A percentile compares a stretch with the other conserved stretches of the same genome.
Conservation (phyloP, 495 filamentous ascomycete species). For the Recurvomyces mirabilis region DNA sequence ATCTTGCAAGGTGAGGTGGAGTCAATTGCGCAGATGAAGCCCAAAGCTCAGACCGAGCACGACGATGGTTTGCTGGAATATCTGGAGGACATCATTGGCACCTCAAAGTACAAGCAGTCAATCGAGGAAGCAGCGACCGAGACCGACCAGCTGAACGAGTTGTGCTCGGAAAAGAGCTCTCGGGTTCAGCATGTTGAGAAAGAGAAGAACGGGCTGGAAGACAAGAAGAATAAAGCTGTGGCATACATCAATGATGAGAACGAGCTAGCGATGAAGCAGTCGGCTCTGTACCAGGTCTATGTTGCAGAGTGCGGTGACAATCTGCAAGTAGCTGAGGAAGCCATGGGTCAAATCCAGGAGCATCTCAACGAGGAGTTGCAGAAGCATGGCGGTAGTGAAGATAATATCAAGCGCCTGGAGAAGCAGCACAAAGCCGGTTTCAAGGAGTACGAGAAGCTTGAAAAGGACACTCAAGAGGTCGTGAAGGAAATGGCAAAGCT, state of each 20-base stretch:
- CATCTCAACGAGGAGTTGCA: constrained; percentile 80
- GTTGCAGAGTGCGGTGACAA: constrained; percentile 80
- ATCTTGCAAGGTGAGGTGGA: constrained; percentile 97
- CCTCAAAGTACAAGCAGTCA: constrained; percentile 90
- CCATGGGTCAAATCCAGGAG: constrained; percentile 78
- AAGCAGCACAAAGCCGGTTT: constrained; percentile 70
- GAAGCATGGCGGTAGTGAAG: constrained; percentile 82
- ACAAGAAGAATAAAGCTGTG: constrained; percentile 91
- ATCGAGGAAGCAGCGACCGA: constrained; percentile 88
- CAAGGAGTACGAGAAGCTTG: constrained; percentile 71
- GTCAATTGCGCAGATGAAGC: constrained; percentile 98
- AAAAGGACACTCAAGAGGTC: constrained; percentile 68
- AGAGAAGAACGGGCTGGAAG: constrained; percentile 80
- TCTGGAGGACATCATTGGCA: constrained; percentile 96
- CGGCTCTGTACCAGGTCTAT: constrained; percentile 81
- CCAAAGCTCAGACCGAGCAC: constrained; percentile 86
- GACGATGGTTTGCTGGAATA: constrained; percentile 96
- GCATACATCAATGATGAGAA: constrained; percentile 86
- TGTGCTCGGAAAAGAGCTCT: constrained; percentile 85
- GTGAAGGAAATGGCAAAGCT: constrained; percentile 82
- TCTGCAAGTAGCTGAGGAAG: constrained; percentile 77
- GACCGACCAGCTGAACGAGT: constrained; percentile 83
- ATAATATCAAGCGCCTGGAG: constrained; percentile 79
- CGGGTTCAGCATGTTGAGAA: constrained; percentile 97
- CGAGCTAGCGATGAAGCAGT: constrained; percentile 78